These are phyloP conservation scores for Kwoniella heveanensis DNA, from an alignment of 768 basidiomycete genomes.

Conservation along the genomic window DNA sequence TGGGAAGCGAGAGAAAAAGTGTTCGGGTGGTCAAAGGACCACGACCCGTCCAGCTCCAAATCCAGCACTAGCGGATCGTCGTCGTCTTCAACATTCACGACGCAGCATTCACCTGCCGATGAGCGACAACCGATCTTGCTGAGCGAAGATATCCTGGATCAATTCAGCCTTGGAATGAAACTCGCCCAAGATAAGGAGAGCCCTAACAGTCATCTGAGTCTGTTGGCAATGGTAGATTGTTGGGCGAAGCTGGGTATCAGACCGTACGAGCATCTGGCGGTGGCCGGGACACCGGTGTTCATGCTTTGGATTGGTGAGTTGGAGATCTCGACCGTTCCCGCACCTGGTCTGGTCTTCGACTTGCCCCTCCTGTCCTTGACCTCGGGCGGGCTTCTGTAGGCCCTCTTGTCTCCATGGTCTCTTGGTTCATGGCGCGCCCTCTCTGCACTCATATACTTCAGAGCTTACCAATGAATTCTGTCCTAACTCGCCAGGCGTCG, in stretches of 20 bases:
- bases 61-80: not conserved
- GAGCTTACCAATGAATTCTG: no score
- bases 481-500: conserved; percentile 65
- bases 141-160: conserved; percentile 79
- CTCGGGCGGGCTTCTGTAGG: no score
- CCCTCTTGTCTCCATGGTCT: no score
- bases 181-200: conserved; percentile 11
- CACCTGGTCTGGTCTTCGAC: no score
- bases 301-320: conserved; percentile 78
- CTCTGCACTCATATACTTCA: no score
- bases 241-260: conserved; percentile 86
- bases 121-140: conserved; percentile 68
- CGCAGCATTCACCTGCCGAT: conserved; percentile 1
- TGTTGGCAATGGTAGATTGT: conserved; percentile 97
- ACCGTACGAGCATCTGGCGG: conserved; percentile 84
- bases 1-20: conserved; percentile 74
- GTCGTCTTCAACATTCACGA: not conserved
- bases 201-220: conserved; percentile 85
- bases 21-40: conserved; percentile 61
- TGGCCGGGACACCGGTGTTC: conserved; percentile 95
- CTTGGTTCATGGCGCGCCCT: no score
- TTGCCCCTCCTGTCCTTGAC: no score
- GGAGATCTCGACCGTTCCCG: not conserved
- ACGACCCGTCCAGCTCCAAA: conserved; percentile 30
- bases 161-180: conserved; percentile 67